Conservation (phyloP, 2,329 filamentous ascomycete species). For the Talaromyces amestolkiae region DNA sequence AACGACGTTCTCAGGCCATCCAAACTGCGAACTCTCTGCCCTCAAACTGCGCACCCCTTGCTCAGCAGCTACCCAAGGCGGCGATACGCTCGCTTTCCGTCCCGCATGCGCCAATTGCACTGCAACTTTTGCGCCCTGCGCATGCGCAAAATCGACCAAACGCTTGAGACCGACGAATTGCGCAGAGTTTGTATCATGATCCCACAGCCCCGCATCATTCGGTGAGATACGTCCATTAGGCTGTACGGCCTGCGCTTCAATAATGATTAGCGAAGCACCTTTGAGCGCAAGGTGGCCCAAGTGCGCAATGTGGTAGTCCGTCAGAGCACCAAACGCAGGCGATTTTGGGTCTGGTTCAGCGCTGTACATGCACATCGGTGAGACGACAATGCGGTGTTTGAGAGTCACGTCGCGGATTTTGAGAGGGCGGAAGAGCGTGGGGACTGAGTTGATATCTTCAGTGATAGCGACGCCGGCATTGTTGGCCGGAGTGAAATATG, state of each 20-base stretch:
- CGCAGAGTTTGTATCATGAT: conserved; percentile 54
- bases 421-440: conserved; percentile 57
- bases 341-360: conserved; percentile 48
- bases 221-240: conserved; percentile 79
- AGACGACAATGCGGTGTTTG: conserved; percentile 63
- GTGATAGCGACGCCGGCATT: conserved; percentile 37
- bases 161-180: conserved; percentile 68
- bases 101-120: conserved; percentile 83
- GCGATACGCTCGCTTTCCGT: conserved; percentile 56
- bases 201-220: conserved; percentile 63
- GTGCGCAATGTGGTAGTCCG: conserved; percentile 78
- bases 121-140: conserved; percentile 70
- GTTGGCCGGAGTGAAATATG: conserved; percentile 35
- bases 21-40: conserved; percentile 52
- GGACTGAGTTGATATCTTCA: conserved; percentile 34
- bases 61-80: conserved; percentile 44
- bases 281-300: conserved; percentile 72
- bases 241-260: conserved; percentile 75
- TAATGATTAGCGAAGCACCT: conserved; percentile 68
- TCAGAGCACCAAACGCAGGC: conserved; percentile 59
- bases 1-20: conserved; percentile 53
- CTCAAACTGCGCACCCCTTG: conserved; percentile 24
- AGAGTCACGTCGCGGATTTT: conserved; percentile 56
- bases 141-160: conserved; percentile 73
- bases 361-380: conserved; percentile 66